These are phyloP conservation scores for Lentinula lateritia DNA, from an alignment of 768 basidiomycete species.

Conservation along the genomic window DNA sequence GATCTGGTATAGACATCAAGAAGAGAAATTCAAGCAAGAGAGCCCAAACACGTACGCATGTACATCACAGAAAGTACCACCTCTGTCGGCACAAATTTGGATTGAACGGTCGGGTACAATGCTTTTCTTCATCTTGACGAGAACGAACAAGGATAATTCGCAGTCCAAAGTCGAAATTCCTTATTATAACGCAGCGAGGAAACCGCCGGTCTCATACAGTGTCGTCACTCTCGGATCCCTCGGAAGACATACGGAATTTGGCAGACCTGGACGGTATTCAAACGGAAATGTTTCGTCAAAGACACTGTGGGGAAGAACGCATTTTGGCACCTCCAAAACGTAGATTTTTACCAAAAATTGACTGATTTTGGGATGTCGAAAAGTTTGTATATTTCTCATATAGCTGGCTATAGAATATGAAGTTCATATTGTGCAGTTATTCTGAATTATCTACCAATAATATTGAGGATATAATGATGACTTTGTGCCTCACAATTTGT, in stretches of 20 bases:
- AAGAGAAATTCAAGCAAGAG: neutral
- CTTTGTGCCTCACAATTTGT: too few relatives aligned
- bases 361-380: too few relatives aligned
- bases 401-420: too few relatives aligned
- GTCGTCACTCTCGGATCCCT: neutral
- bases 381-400: too few relatives aligned
- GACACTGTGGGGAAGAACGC: too few relatives aligned
- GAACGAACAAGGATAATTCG: neutral
- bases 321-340: too few relatives aligned
- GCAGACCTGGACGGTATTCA: neutral
- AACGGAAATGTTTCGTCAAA: neutral
- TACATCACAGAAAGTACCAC: constrained; percentile 91
- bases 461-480: too few relatives aligned
- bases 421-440: too few relatives aligned
- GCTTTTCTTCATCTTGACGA: constrained; percentile 10
- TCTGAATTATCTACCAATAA: too few relatives aligned
- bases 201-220: neutral
- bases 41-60: constrained; percentile 51
- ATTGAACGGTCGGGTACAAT: constrained; percentile 71
- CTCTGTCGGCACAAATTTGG: constrained; percentile 82
- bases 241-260: constrained; percentile 7
- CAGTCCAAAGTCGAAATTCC: neutral
- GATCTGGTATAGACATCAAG: constrained; percentile 36
- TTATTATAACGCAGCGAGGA: too few relatives aligned
- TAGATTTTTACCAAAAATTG: too few relatives aligned